These are phyloP conservation scores for Ogataea trehaloabstinens DNA, from an alignment of 805 yeast species.

Conservation along the genomic window DNA sequence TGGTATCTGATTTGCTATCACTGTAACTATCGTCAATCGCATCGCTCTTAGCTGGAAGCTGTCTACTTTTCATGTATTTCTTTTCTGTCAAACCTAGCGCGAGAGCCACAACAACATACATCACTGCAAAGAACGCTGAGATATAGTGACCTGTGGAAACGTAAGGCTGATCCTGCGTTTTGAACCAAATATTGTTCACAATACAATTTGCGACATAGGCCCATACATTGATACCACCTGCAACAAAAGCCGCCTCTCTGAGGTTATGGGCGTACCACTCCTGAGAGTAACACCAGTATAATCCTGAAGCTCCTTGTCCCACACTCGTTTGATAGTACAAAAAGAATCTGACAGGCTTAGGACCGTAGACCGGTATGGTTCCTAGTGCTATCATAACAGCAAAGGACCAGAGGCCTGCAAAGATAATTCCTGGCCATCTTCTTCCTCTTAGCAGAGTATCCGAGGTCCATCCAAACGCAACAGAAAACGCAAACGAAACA, in stretches of 20 bases:
- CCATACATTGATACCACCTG: slow-evolving; percentile 21
- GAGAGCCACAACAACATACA: slow-evolving; percentile 10
- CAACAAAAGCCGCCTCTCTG: slow-evolving; percentile 16
- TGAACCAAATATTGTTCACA: slow-evolving; percentile 18
- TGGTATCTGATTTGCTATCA: not conserved
- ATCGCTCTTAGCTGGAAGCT: not conserved
- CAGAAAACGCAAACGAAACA: slow-evolving; percentile 11
- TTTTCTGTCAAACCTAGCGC: slow-evolving; percentile 11
- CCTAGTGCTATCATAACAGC: slow-evolving; percentile 16
- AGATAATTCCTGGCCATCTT: slow-evolving; percentile 20
- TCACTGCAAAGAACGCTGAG: slow-evolving; percentile 15
- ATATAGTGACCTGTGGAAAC: slow-evolving; percentile 23
- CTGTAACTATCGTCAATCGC: slow-evolving; percentile 1
- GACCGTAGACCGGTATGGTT: slow-evolving; percentile 15
- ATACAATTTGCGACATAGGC: slow-evolving; percentile 19
- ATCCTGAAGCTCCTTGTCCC: slow-evolving; percentile 19
- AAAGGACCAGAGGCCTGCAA: slow-evolving; percentile 16
- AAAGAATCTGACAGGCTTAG: slow-evolving; percentile 19
- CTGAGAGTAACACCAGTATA: slow-evolving; percentile 21
- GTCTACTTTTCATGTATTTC: slow-evolving; percentile 5
- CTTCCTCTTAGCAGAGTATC: slow-evolving; percentile 19
- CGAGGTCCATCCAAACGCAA: slow-evolving; percentile 19
- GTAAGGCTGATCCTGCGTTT: slow-evolving; percentile 17
- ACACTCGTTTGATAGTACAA: slow-evolving; percentile 17
- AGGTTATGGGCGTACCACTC: slow-evolving; percentile 18